Percentiles rank a stretch among this genome's conserved stretches.
These are phyloP conservation scores for Dipteronia dyeriana DNA, from an alignment of 345 rosid genomes.

Conservation along the genomic window DNA sequence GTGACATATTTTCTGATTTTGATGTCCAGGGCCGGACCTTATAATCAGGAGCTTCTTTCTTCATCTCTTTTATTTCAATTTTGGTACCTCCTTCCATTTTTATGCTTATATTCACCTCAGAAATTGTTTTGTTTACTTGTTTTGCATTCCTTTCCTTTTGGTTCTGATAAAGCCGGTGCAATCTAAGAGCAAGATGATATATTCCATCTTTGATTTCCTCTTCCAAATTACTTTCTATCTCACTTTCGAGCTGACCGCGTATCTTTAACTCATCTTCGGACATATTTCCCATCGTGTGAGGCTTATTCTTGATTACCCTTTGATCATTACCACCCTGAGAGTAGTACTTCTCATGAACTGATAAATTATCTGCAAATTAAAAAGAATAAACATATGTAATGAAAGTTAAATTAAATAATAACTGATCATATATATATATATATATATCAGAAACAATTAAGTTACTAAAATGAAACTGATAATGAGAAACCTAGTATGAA, in stretches of 20 bases:
- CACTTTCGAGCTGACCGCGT: conserved; percentile 67
- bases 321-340: not conserved
- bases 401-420: no score
- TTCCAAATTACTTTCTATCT: conserved; percentile 72
- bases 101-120: conserved; percentile 63
- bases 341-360: not conserved
- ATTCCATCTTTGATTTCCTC: conserved; percentile 78
- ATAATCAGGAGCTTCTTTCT: conserved; percentile 34
- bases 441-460: not conserved
- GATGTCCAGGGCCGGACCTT: conserved; percentile 17
- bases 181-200: conserved; percentile 59
- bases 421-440: no score
- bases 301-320: conserved; percentile 13
- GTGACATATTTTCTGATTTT: conserved; percentile 4
- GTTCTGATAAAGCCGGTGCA: conserved; percentile 64
- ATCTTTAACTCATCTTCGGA: conserved; percentile 59
- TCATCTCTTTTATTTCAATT: conserved; percentile 63
- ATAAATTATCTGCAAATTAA: conserved; percentile 24
- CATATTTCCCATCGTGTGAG: conserved; percentile 14
- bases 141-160: conserved; percentile 45
- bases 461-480: not conserved
- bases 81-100: conserved; percentile 69
- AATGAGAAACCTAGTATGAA: conserved; percentile 25
- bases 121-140: conserved; percentile 32
- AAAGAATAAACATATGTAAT: not conserved